These are phyloP conservation scores for Diaporthe eres DNA, from an alignment of 2,329 filamentous ascomycete species.

Conservation along the genomic window DNA sequence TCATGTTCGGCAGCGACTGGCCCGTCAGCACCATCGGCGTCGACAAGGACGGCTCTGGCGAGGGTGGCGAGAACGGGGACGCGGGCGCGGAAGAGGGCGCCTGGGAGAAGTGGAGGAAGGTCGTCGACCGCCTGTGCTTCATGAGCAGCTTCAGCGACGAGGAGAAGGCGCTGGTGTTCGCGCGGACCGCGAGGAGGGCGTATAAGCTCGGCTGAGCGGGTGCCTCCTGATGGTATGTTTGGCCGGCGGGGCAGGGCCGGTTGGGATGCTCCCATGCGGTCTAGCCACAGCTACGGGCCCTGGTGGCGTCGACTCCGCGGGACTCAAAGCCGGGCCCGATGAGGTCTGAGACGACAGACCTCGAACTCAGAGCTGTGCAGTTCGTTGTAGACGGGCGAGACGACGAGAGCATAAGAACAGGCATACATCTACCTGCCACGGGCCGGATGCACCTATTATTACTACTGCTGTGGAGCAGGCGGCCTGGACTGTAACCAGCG, in stretches of 20 bases:
- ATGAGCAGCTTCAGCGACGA: slow-evolving; percentile 72
- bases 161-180: slow-evolving; percentile 78
- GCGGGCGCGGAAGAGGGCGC: slow-evolving; percentile 61
- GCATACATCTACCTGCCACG: not conserved
- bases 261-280: too few species aligned
- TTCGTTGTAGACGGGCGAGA: not conserved
- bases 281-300: not conserved
- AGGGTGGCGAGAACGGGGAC: slow-evolving; percentile 35
- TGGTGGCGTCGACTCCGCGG: not conserved
- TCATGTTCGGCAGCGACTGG: slow-evolving; percentile 97
- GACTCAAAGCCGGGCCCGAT: not conserved
- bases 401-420: not conserved
- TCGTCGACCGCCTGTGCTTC: slow-evolving; percentile 78
- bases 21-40: slow-evolving; percentile 81
- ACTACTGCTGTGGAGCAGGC: not conserved
- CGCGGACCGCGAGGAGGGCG: slow-evolving; percentile 78
- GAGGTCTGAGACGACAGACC: not conserved
- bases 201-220: slow-evolving; percentile 62
- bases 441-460: not conserved
- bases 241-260: not conserved
- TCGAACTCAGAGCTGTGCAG: not conserved
- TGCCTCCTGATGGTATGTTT: not conserved
- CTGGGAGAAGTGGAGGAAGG: slow-evolving; percentile 81
- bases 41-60: slow-evolving; percentile 40
- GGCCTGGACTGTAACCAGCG: too few species aligned